Evolutionary conservation across 345 rosid genomes (phyloP), one percentile per base, ranked within the genome.

Genomic region (Laguncularia racemosa): DNA sequence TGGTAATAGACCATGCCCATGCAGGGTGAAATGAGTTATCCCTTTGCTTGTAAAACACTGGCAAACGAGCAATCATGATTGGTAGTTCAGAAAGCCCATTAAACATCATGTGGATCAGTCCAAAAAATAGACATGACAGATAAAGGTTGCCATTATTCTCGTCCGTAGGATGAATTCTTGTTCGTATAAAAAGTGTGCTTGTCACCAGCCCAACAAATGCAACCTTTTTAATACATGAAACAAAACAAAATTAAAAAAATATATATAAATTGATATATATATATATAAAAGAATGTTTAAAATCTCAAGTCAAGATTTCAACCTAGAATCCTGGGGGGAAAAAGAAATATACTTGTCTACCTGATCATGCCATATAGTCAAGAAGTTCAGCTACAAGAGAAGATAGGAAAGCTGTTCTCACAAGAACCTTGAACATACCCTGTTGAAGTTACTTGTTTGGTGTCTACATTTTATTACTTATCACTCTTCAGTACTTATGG

Each of bases 1-100:
- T 88, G 50, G 86, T 78, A 16, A 78, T 0, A 53, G 92, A 85
- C 96, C 96, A 88, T 0, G 89, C 78, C 96, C 96, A 88, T 63
- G 95, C 89, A 58, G 98, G 96, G 76, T 88, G 95, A 72, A 91
- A 91, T 21, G 68, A 72, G 80, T 88, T 91, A 62, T 88, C 96
- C 38, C 95, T 81, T 66, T 91, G 96, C 75, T 91, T 91, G 84
- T 76, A 91, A 44, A 91, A 88, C 2, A 91, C 91, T 1, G 95
- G 98, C 51, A 91, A 84, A 62, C 96, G 86, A 59, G 83, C 73
- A 73, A 88, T 88, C 86, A 82, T 63, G 52, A 91, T 81, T 14
- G 96, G 73, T n/a, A 91, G 70, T 63, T 91, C 98, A 48, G 96
- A 75, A 61, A 88, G 78, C 46, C 95, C 96, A 75, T 88, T 88